Percentiles rank a stretch among this genome's conserved stretches.
phyloP scores from a whole-genome alignment of 169 alveolate species.

The Toxoplasma gondii region DNA sequence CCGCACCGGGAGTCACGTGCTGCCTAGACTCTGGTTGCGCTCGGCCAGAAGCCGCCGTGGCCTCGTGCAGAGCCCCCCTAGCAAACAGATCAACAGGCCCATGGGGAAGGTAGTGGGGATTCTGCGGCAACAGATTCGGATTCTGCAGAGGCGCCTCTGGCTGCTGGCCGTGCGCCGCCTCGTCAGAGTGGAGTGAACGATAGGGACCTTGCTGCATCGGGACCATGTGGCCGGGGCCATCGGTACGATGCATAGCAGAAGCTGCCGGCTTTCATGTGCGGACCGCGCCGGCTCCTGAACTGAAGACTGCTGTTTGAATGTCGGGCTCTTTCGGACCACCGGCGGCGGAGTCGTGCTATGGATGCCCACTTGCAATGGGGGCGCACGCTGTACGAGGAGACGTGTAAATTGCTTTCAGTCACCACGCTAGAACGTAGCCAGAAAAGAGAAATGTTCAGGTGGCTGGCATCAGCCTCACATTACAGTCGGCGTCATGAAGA shows the following conservation, averaged over 20 bases:
- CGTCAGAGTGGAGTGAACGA: neutral
- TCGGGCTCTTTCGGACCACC: too few relatives aligned
- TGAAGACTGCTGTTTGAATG: too few relatives aligned
- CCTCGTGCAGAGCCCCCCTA: neutral
- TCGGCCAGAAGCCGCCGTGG: neutral
- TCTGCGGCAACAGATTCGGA: neutral
- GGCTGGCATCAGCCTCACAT: too few relatives aligned
- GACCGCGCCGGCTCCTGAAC: too few relatives aligned
- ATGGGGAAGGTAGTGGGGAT: neutral
- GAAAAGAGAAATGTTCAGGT: too few relatives aligned
- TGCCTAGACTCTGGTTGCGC: neutral
- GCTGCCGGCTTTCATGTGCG: neutral
- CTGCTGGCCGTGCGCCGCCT: neutral
- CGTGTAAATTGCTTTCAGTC: too few relatives aligned
- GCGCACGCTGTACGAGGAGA: too few relatives aligned
- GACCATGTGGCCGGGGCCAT: neutral
- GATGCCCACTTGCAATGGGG: too few relatives aligned
- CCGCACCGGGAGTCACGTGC: neutral
- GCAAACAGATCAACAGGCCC: neutral
- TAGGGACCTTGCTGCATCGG: conserved; percentile 12
- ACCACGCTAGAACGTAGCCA: too few relatives aligned
- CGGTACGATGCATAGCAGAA: neutral
- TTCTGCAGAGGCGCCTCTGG: neutral
- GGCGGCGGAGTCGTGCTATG: too few relatives aligned
- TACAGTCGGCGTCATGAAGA: too few relatives aligned